These are phyloP conservation scores for Quercus glauca DNA, from an alignment of 306 rosid species.

Conservation along the genomic window DNA sequence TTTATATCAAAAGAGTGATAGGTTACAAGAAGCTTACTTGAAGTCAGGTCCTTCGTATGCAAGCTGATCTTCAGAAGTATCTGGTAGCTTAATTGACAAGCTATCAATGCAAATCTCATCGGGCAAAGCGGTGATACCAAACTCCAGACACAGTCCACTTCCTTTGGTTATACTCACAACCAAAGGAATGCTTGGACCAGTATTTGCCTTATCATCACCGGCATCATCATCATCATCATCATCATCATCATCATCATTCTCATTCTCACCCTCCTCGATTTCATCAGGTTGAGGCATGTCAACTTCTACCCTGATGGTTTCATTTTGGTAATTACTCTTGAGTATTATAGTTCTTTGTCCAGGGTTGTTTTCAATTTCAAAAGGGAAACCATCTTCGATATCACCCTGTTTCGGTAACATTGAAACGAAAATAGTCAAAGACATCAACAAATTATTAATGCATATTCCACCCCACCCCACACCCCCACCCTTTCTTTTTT, in stretches of 20 bases:
- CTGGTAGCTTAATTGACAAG: slow-evolving; percentile 57
- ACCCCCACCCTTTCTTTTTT: too few species aligned
- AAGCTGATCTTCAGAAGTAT: slow-evolving; percentile 45
- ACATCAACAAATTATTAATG: slow-evolving; percentile 4
- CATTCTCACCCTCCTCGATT: slow-evolving; percentile 36
- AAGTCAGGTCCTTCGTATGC: slow-evolving; percentile 89
- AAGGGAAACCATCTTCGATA: slow-evolving; percentile 54
- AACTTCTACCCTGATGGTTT: slow-evolving; percentile 64
- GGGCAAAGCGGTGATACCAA: slow-evolving; percentile 71
- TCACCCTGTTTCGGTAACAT: slow-evolving; percentile 34
- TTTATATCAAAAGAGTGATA: not conserved
- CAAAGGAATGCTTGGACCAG: slow-evolving; percentile 65
- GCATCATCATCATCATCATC: not conserved
- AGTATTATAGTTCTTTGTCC: slow-evolving; percentile 80
- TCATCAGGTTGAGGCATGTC: slow-evolving; percentile 52
- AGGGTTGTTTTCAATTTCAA: slow-evolving; percentile 66
- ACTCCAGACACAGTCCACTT: slow-evolving; percentile 54
- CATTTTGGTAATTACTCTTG: slow-evolving; percentile 55
- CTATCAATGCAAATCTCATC: slow-evolving; percentile 70
- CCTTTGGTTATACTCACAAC: slow-evolving; percentile 64
- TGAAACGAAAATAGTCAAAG: not conserved
- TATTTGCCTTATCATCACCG: slow-evolving; percentile 1
- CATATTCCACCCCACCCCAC: not conserved
- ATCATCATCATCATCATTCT: slow-evolving; percentile 1
- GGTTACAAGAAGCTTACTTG: slow-evolving; percentile 39